phyloP scores from a whole-genome alignment of 768 basidiomycete species.

The Suillus brevipes region DNA sequence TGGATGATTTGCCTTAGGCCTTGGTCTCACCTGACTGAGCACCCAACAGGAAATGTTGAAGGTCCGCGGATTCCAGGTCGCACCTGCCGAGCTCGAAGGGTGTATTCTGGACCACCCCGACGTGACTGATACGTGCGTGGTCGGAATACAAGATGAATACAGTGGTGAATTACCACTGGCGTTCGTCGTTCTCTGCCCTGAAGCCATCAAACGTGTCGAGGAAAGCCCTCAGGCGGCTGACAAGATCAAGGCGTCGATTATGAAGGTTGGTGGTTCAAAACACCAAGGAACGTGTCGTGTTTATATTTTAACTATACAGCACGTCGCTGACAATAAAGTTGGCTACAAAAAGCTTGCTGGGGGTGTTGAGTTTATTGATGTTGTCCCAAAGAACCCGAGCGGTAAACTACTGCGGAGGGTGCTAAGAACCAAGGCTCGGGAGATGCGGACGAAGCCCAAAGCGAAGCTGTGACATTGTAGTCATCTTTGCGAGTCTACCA shows the following conservation, averaged over 20 bases:
- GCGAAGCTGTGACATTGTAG: constrained; percentile 29
- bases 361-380: constrained; percentile 62
- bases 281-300: background rate
- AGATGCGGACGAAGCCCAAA: constrained; percentile 8
- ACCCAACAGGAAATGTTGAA: constrained; percentile 68
- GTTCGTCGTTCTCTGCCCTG: constrained; percentile 55
- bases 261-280: constrained; percentile 46
- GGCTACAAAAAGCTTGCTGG: constrained; percentile 62
- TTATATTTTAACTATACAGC: constrained; percentile 33
- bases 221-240: constrained; percentile 34
- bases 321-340: constrained; percentile 58
- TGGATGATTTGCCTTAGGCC: background rate
- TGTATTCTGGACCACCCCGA: constrained; percentile 61
- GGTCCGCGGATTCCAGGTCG: constrained; percentile 57
- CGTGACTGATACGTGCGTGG: constrained; percentile 63
- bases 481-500: background rate
- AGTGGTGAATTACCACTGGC: constrained; percentile 76
- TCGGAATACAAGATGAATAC: constrained; percentile 70
- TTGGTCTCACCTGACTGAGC: background rate
- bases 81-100: constrained; percentile 67
- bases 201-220: constrained; percentile 37
- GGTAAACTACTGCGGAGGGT: constrained; percentile 65
- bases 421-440: constrained; percentile 50
- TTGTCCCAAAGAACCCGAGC: constrained; percentile 68
- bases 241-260: constrained; percentile 41